Conservation (phyloP, 805 yeast species). For the Debaryomyces hansenii region DNA sequence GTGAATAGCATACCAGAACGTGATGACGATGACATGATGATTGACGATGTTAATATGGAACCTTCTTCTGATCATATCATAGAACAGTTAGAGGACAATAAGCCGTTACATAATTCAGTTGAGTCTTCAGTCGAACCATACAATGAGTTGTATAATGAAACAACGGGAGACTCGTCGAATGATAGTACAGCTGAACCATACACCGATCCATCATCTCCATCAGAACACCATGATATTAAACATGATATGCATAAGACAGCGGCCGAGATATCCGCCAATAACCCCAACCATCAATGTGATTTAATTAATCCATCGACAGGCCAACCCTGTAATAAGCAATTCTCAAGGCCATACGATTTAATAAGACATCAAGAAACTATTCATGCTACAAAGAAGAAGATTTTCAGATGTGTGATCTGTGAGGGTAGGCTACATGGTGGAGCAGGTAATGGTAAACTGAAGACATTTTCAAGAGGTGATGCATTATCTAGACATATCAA, state of each 20-base stretch:
- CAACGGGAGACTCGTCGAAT: background rate
- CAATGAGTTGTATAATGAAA: background rate
- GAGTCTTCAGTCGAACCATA: background rate
- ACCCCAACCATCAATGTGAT: conserved; percentile 55
- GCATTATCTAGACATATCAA: conserved; percentile 53
- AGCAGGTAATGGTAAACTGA: conserved; percentile 49
- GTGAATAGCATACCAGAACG: background rate
- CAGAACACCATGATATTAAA: background rate
- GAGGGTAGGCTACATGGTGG: conserved; percentile 49
- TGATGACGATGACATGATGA: conserved; percentile 11
- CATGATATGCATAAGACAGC: conserved; percentile 19
- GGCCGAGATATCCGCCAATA: conserved; percentile 32
- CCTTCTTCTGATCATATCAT: background rate
- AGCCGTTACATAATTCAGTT: conserved; percentile 1
- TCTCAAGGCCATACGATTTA: conserved; percentile 66
- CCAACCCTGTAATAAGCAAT: conserved; percentile 68
- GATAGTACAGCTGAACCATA: background rate
- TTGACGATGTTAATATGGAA: conserved; percentile 13
- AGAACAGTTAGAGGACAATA: background rate
- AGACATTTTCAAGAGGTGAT: conserved; percentile 48
- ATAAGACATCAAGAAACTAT: conserved; percentile 50
- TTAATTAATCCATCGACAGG: conserved; percentile 63
- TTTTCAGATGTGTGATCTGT: conserved; percentile 46
- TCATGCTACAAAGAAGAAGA: conserved; percentile 47
- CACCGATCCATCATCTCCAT: background rate